Evolutionary conservation across 352 stramenopile species (phyloP).

Genomic region (Globisporangium lucens): DNA sequence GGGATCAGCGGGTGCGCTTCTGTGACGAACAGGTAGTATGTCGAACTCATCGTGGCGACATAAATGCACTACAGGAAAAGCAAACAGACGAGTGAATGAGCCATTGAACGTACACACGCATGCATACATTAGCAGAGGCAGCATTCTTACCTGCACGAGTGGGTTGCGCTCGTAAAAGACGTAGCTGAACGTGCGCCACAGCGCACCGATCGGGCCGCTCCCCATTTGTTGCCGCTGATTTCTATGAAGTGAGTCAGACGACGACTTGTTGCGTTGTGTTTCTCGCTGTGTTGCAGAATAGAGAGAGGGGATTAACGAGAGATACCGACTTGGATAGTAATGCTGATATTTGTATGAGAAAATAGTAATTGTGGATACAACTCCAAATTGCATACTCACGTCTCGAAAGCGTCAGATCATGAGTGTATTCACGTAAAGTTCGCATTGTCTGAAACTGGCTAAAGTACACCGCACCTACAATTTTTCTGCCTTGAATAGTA

Average conservation of each 20-base stretch:
- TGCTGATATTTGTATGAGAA: neutral
- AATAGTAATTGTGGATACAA: neutral
- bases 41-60: slow-evolving; percentile 59
- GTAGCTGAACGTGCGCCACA: slow-evolving; percentile 48
- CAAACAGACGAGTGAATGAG: neutral
- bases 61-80: slow-evolving; percentile 50
- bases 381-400: neutral
- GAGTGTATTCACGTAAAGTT: neutral
- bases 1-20: slow-evolving; percentile 61
- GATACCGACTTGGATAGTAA: neutral
- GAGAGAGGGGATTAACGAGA: neutral
- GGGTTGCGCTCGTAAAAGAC: slow-evolving; percentile 66
- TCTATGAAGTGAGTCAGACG: neutral
- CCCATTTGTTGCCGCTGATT: neutral
- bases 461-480: neutral
- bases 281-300: neutral
- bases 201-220: slow-evolving; percentile 20
- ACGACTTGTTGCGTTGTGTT: neutral
- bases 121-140: neutral
- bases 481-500: neutral
- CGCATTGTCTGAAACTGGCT: neutral
- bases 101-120: neutral
- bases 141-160: slow-evolving; percentile 47
- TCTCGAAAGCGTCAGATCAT: neutral
- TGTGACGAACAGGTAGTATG: slow-evolving; percentile 66